phyloP scores from a whole-genome alignment of 2,329 filamentous ascomycete genomes.

The Aspergillus aculeatinus region DNA sequence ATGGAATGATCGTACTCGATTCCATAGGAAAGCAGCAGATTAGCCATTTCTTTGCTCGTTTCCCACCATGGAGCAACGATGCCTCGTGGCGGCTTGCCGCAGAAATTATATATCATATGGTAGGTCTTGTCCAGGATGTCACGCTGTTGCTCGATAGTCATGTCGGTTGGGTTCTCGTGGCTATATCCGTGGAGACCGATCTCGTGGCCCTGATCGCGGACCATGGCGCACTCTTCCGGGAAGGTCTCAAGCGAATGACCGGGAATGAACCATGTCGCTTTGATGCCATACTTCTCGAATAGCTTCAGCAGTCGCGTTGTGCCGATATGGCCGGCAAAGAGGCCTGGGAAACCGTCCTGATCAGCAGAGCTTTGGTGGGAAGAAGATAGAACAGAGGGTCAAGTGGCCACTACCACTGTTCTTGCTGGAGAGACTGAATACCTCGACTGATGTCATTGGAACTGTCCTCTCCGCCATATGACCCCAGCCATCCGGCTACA shows the following conservation, averaged over 20 bases:
- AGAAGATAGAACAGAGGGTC: not conserved
- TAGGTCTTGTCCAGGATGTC: slow-evolving; percentile 77
- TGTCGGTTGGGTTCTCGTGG: slow-evolving; percentile 70
- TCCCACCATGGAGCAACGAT: slow-evolving; percentile 78
- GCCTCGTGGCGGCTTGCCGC: slow-evolving; percentile 70
- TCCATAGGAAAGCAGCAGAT: slow-evolving; percentile 44
- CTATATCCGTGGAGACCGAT: slow-evolving; percentile 70
- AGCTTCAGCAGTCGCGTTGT: slow-evolving; percentile 66
- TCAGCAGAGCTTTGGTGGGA: not conserved
- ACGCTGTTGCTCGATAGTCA: slow-evolving; percentile 72
- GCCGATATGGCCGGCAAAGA: slow-evolving; percentile 69
- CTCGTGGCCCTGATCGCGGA: slow-evolving; percentile 65
- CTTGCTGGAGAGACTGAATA: slow-evolving; percentile 22
- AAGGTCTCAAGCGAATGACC: slow-evolving; percentile 66
- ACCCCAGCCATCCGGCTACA: slow-evolving; percentile 74
- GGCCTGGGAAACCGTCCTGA: slow-evolving; percentile 38
- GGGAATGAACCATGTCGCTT: slow-evolving; percentile 65
- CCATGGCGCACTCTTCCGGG: slow-evolving; percentile 61
- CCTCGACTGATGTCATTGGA: slow-evolving; percentile 71
- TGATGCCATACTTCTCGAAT: slow-evolving; percentile 71
- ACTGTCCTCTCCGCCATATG: slow-evolving; percentile 71
- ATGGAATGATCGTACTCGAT: slow-evolving; percentile 49
- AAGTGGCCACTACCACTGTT: too few relatives aligned
- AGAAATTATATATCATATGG: slow-evolving; percentile 69
- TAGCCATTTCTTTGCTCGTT: slow-evolving; percentile 63